Percentiles rank a stretch among this genome's conserved stretches.
phyloP scores from a whole-genome alignment of 352 stramenopile genomes.

The Phytophthora meadii region DNA sequence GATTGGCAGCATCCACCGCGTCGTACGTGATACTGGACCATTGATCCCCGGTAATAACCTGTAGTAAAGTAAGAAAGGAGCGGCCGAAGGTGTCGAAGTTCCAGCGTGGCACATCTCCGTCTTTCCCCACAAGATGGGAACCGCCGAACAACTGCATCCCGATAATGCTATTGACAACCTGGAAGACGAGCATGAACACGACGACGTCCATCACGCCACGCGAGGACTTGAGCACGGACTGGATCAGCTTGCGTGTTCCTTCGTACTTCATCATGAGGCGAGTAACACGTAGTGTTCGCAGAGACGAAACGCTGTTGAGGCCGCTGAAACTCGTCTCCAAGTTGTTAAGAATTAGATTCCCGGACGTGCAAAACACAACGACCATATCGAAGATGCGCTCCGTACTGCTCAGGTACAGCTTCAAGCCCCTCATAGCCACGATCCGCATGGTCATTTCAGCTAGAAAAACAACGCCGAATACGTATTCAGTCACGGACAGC shows the following conservation, averaged over 20 bases:
- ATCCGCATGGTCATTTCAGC: constrained; percentile 72
- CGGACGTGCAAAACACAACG: constrained; percentile 70
- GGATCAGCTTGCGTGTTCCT: constrained; percentile 77
- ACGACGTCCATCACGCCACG: constrained; percentile 80
- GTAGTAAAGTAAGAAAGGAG: constrained; percentile 77
- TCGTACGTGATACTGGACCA: constrained; percentile 84
- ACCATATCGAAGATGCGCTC: constrained; percentile 79
- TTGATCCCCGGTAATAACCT: constrained; percentile 82
- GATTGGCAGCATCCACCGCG: constrained; percentile 68
- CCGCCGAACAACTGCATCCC: constrained; percentile 84
- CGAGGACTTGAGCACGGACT: constrained; percentile 83
- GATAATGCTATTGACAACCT: constrained; percentile 78
- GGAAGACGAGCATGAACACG: constrained; percentile 78
- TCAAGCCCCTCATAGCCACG: constrained; percentile 58
- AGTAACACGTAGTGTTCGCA: constrained; percentile 75
- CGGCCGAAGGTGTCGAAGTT: constrained; percentile 80
- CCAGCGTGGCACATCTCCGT: constrained; percentile 65
- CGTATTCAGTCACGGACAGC: constrained; percentile 70
- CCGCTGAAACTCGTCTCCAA: constrained; percentile 59
- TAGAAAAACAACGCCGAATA: constrained; percentile 72
- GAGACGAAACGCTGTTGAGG: constrained; percentile 70
- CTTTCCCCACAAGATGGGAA: constrained; percentile 43
- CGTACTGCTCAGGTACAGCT: constrained; percentile 58
- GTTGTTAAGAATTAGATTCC: constrained; percentile 80
- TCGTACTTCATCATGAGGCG: constrained; percentile 86